A percentile compares a stretch with the other conserved stretches of the same genome.
Conservation (phyloP, 345 rosid species). For the Salix suchowensis region DNA sequence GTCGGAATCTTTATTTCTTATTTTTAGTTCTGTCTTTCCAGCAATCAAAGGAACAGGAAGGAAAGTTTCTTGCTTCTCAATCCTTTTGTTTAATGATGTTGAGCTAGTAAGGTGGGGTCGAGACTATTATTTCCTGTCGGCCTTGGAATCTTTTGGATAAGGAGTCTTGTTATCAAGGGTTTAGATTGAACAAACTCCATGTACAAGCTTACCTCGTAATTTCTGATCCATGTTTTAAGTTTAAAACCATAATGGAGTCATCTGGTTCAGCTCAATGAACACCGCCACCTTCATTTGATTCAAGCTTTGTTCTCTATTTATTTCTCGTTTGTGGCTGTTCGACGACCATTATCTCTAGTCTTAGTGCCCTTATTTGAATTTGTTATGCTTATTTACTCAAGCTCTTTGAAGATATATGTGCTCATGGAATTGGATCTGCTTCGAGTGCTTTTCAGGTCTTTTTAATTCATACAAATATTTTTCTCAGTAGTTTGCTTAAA, state of each 20-base stretch:
- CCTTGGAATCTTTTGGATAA: no score
- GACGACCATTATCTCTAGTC: background rate
- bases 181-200: background rate
- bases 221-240: background rate
- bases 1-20: background rate
- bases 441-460: no score
- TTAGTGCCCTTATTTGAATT: background rate
- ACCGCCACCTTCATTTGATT: background rate
- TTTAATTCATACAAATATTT: no score
- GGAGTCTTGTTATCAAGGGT: background rate
- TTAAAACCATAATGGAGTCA: background rate
- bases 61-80: no score
- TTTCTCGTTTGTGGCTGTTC: background rate
- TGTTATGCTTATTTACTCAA: background rate
- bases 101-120: no score
- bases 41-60: background rate
- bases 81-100: no score
- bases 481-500: no score
- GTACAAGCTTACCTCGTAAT: background rate
- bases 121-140: no score
- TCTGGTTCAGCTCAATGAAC: background rate
- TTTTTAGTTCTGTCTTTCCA: background rate
- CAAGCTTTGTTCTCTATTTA: background rate
- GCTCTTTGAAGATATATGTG: background rate
- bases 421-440: no score